A percentile compares a stretch with the other conserved stretches of the same genome.
Evolutionary conservation across 2,329 filamentous ascomycete genomes (phyloP).

Genomic region (Xylariales sp.): DNA sequence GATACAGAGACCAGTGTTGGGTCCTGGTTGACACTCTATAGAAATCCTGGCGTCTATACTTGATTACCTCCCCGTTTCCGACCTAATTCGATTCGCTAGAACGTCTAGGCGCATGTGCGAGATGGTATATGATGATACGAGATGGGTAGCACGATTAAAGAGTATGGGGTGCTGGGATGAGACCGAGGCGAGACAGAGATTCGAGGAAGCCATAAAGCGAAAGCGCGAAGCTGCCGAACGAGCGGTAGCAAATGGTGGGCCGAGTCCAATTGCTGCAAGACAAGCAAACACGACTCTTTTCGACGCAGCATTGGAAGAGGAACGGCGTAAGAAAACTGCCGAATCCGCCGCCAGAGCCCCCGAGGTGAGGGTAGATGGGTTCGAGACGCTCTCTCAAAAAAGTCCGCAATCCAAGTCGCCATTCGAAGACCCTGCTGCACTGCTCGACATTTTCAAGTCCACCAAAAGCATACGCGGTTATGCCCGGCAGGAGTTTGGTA

Average conservation of each 20-base stretch:
- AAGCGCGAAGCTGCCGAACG: conserved; percentile 51
- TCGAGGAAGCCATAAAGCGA: conserved; percentile 65
- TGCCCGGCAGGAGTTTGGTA: conserved; percentile 86
- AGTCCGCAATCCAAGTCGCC: conserved; percentile 37
- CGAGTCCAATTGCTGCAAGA: conserved; percentile 17
- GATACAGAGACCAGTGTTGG: too few relatives aligned
- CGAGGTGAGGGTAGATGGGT: conserved; percentile 54
- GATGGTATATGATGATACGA: conserved; percentile 97
- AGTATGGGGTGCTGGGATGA: conserved; percentile 94
- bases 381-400: conserved; percentile 67
- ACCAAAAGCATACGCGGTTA: conserved; percentile 76
- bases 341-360: conserved; percentile 25
- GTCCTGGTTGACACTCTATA: too few relatives aligned
- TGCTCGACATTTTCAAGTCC: conserved; percentile 65
- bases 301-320: conserved; percentile 66
- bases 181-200: conserved; percentile 71
- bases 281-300: conserved; percentile 59
- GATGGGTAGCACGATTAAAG: conserved; percentile 84
- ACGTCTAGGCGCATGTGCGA: conserved; percentile 84
- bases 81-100: conserved; percentile 80
- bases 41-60: conserved; percentile 86
- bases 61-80: conserved; percentile 80
- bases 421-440: conserved; percentile 54
- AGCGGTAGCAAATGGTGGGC: conserved; percentile 19
- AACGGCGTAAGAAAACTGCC: conserved; percentile 42